Conservation (phyloP, 2,329 filamentous ascomycete genomes). For the Lasiodiplodia hormozganensis region DNA sequence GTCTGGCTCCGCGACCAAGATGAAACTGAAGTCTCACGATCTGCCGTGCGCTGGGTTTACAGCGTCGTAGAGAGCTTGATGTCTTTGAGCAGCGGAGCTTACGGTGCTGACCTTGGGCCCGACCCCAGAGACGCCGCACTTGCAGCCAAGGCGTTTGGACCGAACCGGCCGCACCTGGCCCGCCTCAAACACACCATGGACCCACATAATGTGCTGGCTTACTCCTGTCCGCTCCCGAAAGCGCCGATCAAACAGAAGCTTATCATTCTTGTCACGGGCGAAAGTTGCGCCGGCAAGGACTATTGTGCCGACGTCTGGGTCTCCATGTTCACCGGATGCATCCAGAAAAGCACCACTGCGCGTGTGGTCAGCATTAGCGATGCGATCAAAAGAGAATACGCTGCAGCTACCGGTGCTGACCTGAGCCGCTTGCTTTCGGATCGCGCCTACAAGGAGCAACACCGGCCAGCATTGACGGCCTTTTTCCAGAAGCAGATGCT, state of each 20-base stretch:
- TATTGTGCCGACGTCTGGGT: slow-evolving; percentile 63
- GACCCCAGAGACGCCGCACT: slow-evolving; percentile 64
- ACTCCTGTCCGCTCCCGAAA: slow-evolving; percentile 62
- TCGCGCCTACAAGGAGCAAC: slow-evolving; percentile 67
- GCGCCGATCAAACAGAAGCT: slow-evolving; percentile 50
- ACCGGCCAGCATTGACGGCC: slow-evolving; percentile 59
- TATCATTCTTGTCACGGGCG: slow-evolving; percentile 65
- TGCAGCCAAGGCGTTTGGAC: slow-evolving; percentile 64
- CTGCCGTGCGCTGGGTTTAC: slow-evolving; percentile 64
- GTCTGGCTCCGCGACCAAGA: slow-evolving; percentile 66
- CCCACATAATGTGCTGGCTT: slow-evolving; percentile 60
- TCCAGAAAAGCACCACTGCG: slow-evolving; percentile 42
- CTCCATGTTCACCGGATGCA: slow-evolving; percentile 43
- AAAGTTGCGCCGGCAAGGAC: slow-evolving; percentile 66
- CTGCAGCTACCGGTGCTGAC: slow-evolving; percentile 56
- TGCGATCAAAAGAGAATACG: slow-evolving; percentile 63
- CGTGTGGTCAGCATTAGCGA: slow-evolving; percentile 64
- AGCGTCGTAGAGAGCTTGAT: slow-evolving; percentile 55
- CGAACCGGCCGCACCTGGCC: slow-evolving; percentile 58
- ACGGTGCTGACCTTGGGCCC: slow-evolving; percentile 68
- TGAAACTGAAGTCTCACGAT: slow-evolving; percentile 48
- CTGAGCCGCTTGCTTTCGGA: slow-evolving; percentile 57
- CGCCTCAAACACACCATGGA: slow-evolving; percentile 60
- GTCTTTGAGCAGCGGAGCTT: slow-evolving; percentile 59
- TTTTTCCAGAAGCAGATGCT: slow-evolving; percentile 59